A percentile compares a stretch with the other conserved stretches of the same genome.
phyloP scores from a whole-genome alignment of 495 filamentous ascomycete species.

The Aspergillus taichungensis region DNA sequence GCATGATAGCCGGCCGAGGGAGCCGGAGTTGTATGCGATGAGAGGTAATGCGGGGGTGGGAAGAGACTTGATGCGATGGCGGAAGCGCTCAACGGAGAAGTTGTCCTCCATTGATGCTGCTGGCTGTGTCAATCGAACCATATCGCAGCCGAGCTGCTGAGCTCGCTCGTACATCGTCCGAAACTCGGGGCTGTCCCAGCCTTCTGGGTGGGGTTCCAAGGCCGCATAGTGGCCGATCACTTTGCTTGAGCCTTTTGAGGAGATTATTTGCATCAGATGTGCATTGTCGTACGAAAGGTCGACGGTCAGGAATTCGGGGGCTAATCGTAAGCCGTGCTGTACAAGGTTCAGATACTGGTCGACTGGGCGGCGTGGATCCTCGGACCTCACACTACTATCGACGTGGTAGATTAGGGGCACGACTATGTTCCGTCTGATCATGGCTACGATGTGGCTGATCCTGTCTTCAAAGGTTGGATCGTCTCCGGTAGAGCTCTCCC shows the following conservation, averaged over 20 bases:
- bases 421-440: slow-evolving; percentile 54
- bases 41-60: slow-evolving; percentile 36
- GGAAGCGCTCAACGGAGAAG: slow-evolving; percentile 31
- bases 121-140: slow-evolving; percentile 39
- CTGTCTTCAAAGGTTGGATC: slow-evolving; percentile 29
- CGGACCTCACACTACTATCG: slow-evolving; percentile 21
- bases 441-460: slow-evolving; percentile 49
- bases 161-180: slow-evolving; percentile 31
- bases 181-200: slow-evolving; percentile 31
- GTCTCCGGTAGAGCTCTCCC: slow-evolving; percentile 18
- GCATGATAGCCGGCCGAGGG: slow-evolving; percentile 52
- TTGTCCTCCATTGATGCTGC: slow-evolving; percentile 34
- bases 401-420: slow-evolving; percentile 45
- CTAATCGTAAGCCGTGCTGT: slow-evolving; percentile 58
- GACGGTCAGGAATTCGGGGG: slow-evolving; percentile 59
- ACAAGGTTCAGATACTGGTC: slow-evolving; percentile 52
- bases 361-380: slow-evolving; percentile 19
- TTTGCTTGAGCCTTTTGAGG: slow-evolving; percentile 50
- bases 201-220: slow-evolving; percentile 34
- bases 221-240: slow-evolving; percentile 57
- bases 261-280: slow-evolving; percentile 45
- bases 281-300: slow-evolving; percentile 52
- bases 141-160: slow-evolving; percentile 37
- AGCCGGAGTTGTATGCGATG: slow-evolving; percentile 64
- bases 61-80: slow-evolving; percentile 23